phyloP scores from a whole-genome alignment of 2,329 filamentous ascomycete species.

The Clarireedia paspali region DNA sequence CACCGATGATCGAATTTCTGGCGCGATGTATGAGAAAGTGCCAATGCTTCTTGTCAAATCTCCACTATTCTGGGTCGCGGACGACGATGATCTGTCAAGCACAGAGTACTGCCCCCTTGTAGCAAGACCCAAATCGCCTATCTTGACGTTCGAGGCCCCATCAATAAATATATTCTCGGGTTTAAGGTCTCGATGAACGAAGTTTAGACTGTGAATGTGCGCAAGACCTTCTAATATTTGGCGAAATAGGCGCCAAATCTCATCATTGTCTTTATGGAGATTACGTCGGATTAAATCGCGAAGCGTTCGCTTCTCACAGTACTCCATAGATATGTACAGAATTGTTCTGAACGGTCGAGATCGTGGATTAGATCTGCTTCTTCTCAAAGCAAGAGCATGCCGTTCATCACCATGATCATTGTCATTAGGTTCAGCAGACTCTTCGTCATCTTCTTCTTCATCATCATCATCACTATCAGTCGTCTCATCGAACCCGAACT shows the following conservation, averaged over 20 bases:
- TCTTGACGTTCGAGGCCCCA: conserved; percentile 80
- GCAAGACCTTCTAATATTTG: conserved; percentile 85
- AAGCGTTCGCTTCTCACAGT: conserved; percentile 83
- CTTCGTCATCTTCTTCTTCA: conserved; percentile 32
- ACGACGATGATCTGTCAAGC: conserved; percentile 39
- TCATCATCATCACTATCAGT: conserved; percentile 36
- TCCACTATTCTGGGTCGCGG: conserved; percentile 24
- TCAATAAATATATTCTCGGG: conserved; percentile 98
- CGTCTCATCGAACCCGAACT: conserved; percentile 56
- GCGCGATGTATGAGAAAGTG: conserved; percentile 87
- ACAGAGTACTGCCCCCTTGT: conserved; percentile 74
- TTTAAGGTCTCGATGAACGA: conserved; percentile 93
- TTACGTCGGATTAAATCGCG: conserved; percentile 77
- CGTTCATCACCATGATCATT: conserved; percentile 27
- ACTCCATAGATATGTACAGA: conserved; percentile 98
- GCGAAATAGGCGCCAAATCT: conserved; percentile 84
- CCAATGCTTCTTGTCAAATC: conserved; percentile 67
- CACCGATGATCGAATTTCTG: conserved; percentile 76
- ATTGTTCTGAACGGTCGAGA: conserved; percentile 58
- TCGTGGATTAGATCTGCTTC: conserved; percentile 25
- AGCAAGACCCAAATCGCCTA: conserved; percentile 92
- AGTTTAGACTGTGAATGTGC: conserved; percentile 83
- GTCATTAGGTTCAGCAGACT: conserved; percentile 32
- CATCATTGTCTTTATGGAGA: conserved; percentile 64
- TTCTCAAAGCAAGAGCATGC: conserved; percentile 18